Percentiles rank a stretch among this genome's conserved stretches.
Evolutionary conservation across 495 filamentous ascomycete species (phyloP).

Genomic region (Halenospora varia): DNA sequence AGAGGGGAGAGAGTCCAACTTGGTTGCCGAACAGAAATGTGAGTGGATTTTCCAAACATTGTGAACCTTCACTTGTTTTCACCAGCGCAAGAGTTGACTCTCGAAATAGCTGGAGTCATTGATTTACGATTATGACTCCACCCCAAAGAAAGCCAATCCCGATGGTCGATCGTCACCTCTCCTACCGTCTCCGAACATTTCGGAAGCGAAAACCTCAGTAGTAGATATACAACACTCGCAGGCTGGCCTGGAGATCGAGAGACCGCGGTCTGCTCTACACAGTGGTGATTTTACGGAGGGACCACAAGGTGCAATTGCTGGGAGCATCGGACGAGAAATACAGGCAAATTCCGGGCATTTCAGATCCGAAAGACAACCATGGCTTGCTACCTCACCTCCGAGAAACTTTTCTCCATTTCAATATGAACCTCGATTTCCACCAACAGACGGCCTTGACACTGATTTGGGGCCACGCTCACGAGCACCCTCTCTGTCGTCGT

Average conservation of each 20-base stretch:
- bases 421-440: conserved; percentile 30
- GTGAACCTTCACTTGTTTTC: no score
- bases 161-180: conserved; percentile 10
- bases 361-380: conserved; percentile 16
- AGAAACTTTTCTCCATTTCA: conserved; percentile 36
- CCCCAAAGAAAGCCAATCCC: conserved; percentile 12
- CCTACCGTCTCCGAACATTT: conserved; percentile 20
- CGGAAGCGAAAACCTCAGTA: conserved; percentile 1
- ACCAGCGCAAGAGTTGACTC: no score
- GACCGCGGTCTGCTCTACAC: conserved; percentile 83
- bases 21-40: conserved; percentile 69
- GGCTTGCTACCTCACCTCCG: conserved; percentile 42
- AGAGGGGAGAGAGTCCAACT: conserved; percentile 70
- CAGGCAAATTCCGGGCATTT: conserved; percentile 22
- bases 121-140: conserved; percentile 16
- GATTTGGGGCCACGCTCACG: conserved; percentile 25
- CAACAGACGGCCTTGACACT: conserved; percentile 6
- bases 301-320: conserved; percentile 20
- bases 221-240: conserved; percentile 11
- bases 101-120: conserved; percentile 19
- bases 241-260: conserved; percentile 62
- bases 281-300: conserved; percentile 78
- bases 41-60: no score
- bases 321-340: not conserved
- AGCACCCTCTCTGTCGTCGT: conserved; percentile 68